Percentiles rank a stretch among this genome's conserved stretches.
phyloP scores from a whole-genome alignment of 108 stramenopile species.

The Cylindrotheca closterium region DNA sequence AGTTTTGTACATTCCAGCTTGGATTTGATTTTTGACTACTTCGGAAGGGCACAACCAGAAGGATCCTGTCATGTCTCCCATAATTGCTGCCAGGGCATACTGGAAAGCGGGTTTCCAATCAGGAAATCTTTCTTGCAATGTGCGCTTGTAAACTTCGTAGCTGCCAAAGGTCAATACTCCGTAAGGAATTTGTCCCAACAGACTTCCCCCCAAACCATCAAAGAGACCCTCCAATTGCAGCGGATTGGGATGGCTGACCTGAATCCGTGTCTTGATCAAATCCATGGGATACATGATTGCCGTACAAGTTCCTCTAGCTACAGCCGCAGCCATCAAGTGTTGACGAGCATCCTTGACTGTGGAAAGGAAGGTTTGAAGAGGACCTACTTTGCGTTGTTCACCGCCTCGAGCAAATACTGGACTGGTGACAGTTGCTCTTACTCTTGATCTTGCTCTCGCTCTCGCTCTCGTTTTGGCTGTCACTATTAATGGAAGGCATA shows the following conservation, averaged over 20 bases:
- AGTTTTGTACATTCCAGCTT: conserved; percentile 66
- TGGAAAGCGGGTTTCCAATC: conserved; percentile 47
- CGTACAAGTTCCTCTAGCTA: conserved; percentile 64
- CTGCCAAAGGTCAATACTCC: conserved; percentile 83
- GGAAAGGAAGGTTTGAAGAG: neutral
- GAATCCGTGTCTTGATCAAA: conserved; percentile 88
- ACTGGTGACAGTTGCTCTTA: no score
- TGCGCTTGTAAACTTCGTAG: conserved; percentile 83
- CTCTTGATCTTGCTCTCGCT: no score
- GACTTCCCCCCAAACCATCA: conserved; percentile 53
- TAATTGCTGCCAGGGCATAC: conserved; percentile 60
- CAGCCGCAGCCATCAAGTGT: conserved; percentile 69
- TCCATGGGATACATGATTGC: conserved; percentile 83
- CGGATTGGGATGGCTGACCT: conserved; percentile 63
- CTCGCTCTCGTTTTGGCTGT: no score
- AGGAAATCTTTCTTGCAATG: conserved; percentile 55
- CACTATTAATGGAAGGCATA: no score
- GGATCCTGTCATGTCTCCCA: conserved; percentile 77
- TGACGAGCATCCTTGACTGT: conserved; percentile 8
- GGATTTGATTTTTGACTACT: conserved; percentile 79
- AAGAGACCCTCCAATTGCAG: conserved; percentile 55
- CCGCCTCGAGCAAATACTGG: no score
- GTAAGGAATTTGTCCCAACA: conserved; percentile 81
- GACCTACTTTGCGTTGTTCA: neutral
- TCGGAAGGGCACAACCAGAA: conserved; percentile 79